Evolutionary conservation across 2,329 filamentous ascomycete genomes (phyloP).

Genomic region (Macrophomina pseudophaseolina): DNA sequence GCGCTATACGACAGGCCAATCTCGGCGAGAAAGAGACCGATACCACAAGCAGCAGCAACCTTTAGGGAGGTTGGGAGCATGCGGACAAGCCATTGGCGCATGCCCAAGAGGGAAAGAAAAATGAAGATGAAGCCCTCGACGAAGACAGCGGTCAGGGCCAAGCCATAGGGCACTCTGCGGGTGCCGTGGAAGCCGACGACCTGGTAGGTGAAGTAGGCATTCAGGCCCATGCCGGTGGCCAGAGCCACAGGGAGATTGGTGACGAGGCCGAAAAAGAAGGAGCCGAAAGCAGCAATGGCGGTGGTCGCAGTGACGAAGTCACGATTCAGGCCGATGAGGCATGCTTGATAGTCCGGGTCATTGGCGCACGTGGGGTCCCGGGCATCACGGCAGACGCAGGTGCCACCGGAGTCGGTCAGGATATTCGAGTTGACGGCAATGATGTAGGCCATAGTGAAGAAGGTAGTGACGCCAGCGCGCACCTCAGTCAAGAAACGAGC

Average conservation of each 20-base stretch:
- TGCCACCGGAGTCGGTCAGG: slow-evolving; percentile 68
- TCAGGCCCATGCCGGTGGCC: slow-evolving; percentile 58
- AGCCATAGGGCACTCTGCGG: slow-evolving; percentile 72
- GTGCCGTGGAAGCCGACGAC: slow-evolving; percentile 78
- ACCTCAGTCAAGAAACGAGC: slow-evolving; percentile 84
- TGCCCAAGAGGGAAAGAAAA: slow-evolving; percentile 74
- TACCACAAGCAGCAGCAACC: slow-evolving; percentile 82
- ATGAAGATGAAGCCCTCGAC: slow-evolving; percentile 88
- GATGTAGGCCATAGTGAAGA: slow-evolving; percentile 71
- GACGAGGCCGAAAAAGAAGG: slow-evolving; percentile 79
- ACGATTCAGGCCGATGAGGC: slow-evolving; percentile 66
- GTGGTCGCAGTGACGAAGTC: slow-evolving; percentile 85
- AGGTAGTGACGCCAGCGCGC: slow-evolving; percentile 77
- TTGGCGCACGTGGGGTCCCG: slow-evolving; percentile 58
- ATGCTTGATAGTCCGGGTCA: slow-evolving; percentile 66
- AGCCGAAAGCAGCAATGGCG: slow-evolving; percentile 76
- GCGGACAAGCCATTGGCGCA: slow-evolving; percentile 87
- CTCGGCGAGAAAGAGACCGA: slow-evolving; percentile 79
- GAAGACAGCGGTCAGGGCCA: slow-evolving; percentile 85
- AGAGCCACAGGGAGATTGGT: slow-evolving; percentile 68
- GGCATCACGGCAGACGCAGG: slow-evolving; percentile 69
- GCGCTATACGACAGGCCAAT: slow-evolving; percentile 79
- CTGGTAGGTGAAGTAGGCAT: slow-evolving; percentile 85
- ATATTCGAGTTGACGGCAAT: slow-evolving; percentile 63
- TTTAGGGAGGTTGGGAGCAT: slow-evolving; percentile 84